Evolutionary conservation across 2,329 filamentous ascomycete genomes (phyloP), one percentile per base, ranked within the genome.

Genomic region (Cordyceps fumosorosea): DNA sequence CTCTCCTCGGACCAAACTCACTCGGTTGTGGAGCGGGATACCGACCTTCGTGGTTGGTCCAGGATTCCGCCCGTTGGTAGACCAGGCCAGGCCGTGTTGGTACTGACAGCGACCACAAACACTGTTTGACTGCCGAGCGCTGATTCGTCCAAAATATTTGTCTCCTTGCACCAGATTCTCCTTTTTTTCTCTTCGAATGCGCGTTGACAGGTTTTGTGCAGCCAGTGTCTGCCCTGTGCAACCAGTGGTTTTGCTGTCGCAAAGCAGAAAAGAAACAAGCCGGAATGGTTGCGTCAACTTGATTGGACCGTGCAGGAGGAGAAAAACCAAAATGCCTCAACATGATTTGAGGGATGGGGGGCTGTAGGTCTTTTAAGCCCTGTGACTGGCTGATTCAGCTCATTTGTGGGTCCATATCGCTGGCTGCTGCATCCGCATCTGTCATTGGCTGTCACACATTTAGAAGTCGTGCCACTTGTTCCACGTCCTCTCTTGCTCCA

Each of bases 321-420:
- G 73, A 76, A 56, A 56, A 62, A 53, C 68, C 34, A 42, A 72
- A 75, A 77, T 78, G 73, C 73, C 73, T 76, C 73, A 74, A 78
- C 74, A 72, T 81, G 79, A 81, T 81, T 81, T 81, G 80, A 81
- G 76, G 76, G 77, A 71, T 72, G 72, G 69, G 71, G 74, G 73
- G 74, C 73, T 71, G 72, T 71, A 18, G 71, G 69, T 74, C 73
- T 74, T 77, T 76, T 73, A 75, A 74, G 72, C 70, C 70, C 70
- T 78, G 70, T 81, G 75, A 81, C 76, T 81, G 79, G 80, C 78
- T 80, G 76, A 78, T 71, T 79, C 74, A 78, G 74, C 76, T 66
- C 68, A 47, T 40, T n/a, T 64, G 74, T 77, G 76, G 78, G 73
- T 62, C 34, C 22, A 11, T 37, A 4, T 62, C 22, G 56, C 37